Percentiles rank a stretch among this genome's conserved stretches.
These are phyloP conservation scores for Lodderomyces metapsilosis DNA, from an alignment of 1,139 yeast genomes.

Conservation along the genomic window DNA sequence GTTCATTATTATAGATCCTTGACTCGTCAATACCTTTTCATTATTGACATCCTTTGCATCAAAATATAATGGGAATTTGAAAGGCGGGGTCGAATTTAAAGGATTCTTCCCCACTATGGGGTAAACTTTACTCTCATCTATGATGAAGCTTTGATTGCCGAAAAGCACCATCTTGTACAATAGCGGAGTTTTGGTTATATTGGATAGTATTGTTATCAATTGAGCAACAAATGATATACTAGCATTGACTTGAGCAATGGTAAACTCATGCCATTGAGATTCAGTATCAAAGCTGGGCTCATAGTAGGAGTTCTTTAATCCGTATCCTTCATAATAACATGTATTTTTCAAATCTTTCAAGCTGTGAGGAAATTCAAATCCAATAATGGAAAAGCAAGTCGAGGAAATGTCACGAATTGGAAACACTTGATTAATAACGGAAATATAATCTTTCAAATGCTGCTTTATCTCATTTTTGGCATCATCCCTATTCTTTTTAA, in stretches of 20 bases:
- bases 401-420: conserved; percentile 23
- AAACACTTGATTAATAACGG: conserved; percentile 24
- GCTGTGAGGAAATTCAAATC: conserved; percentile 37
- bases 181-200: conserved; percentile 25
- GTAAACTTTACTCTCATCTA: conserved; percentile 17
- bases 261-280: conserved; percentile 12
- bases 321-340: conserved; percentile 27
- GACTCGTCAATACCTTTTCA: conserved; percentile 19
- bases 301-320: conserved; percentile 15
- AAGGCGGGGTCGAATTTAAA: conserved; percentile 1
- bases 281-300: conserved; percentile 11
- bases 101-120: conserved; percentile 13
- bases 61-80: conserved; percentile 29
- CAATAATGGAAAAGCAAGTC: conserved; percentile 28
- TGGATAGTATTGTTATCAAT: conserved; percentile 24
- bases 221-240: conserved; percentile 32
- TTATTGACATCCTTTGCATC: conserved; percentile 19
- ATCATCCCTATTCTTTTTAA: conserved; percentile 22
- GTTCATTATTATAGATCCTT: conserved; percentile 19
- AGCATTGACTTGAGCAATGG: conserved; percentile 30
- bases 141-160: conserved; percentile 25
- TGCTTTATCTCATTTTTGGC: conserved; percentile 24
- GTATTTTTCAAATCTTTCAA: conserved; percentile 28
- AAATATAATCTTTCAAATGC: conserved; percentile 19
- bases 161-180: conserved; percentile 27